Conservation (phyloP, 805 yeast species). For the Candida pseudofarinosa region DNA sequence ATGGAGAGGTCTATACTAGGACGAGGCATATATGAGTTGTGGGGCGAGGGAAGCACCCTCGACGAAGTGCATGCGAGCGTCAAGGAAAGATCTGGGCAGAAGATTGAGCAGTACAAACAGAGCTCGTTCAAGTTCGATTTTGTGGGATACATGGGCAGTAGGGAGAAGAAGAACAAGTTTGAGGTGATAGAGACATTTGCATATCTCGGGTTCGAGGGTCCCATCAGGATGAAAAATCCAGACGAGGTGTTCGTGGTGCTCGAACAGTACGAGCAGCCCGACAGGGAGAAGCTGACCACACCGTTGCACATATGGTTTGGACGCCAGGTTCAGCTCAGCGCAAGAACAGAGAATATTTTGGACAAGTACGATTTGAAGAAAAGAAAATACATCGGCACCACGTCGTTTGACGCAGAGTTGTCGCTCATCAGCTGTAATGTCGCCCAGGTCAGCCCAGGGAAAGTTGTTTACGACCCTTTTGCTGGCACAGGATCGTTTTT, state of each 20-base stretch:
- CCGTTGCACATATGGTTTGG: constrained; percentile 73
- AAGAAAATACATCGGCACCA: constrained; percentile 89
- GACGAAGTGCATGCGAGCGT: constrained; percentile 57
- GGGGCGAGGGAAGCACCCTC: constrained; percentile 65
- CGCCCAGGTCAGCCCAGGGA: constrained; percentile 64
- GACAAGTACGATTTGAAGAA: constrained; percentile 79
- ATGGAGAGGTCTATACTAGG: constrained; percentile 66
- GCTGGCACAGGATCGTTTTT: constrained; percentile 95
- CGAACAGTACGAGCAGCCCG: constrained; percentile 61
- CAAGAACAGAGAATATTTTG: constrained; percentile 58
- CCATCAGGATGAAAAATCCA: constrained; percentile 73
- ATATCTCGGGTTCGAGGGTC: constrained; percentile 71
- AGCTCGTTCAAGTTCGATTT: constrained; percentile 77
- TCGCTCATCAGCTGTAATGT: constrained; percentile 84
- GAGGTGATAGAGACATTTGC: constrained; percentile 66
- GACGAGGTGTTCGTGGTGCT: constrained; percentile 65
- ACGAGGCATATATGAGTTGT: constrained; percentile 75
- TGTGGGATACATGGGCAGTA: constrained; percentile 68
- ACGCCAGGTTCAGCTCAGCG: constrained; percentile 59
- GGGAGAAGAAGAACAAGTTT: constrained; percentile 48
- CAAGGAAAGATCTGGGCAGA: constrained; percentile 25
- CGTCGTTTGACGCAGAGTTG: constrained; percentile 93
- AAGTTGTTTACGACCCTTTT: constrained; percentile 86
- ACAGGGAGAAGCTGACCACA: constrained; percentile 41
- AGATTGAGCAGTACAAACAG: constrained; percentile 35